These are phyloP conservation scores for Umbilicaria muhlenbergii DNA, from an alignment of 495 filamentous ascomycete species.

Conservation along the genomic window DNA sequence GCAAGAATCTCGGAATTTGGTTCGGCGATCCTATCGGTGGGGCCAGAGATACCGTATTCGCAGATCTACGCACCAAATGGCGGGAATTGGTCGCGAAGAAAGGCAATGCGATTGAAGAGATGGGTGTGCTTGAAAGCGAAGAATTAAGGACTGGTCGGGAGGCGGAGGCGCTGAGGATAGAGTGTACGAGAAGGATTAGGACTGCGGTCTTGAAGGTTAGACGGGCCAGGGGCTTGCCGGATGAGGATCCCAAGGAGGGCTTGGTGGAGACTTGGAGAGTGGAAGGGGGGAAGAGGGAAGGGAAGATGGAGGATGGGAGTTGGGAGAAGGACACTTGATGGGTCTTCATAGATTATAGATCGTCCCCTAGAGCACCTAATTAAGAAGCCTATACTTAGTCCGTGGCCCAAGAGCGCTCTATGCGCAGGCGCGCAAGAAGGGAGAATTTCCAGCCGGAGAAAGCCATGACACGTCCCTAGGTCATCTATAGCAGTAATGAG, in stretches of 20 bases:
- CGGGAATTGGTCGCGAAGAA: slow-evolving; percentile 35
- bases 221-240: slow-evolving; percentile 48
- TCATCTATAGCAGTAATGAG: too few relatives aligned
- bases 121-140: slow-evolving; percentile 46
- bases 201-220: slow-evolving; percentile 67
- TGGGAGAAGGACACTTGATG: slow-evolving; percentile 42
- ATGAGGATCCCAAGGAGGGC: slow-evolving; percentile 59
- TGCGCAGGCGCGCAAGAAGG: too few relatives aligned
- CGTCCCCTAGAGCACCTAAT: too few relatives aligned
- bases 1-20: slow-evolving; percentile 54
- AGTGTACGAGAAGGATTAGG: slow-evolving; percentile 63
- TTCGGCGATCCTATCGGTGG: slow-evolving; percentile 41
- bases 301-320: slow-evolving; percentile 47
- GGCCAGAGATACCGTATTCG: slow-evolving; percentile 32
- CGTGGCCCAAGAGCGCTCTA: too few relatives aligned
- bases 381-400: too few relatives aligned
- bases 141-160: slow-evolving; percentile 55
- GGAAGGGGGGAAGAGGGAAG: slow-evolving; percentile 39
- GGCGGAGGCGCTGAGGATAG: slow-evolving; percentile 63
- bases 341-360: too few relatives aligned
- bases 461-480: too few relatives aligned
- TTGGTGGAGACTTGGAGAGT: slow-evolving; percentile 46
- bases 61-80: slow-evolving; percentile 58
- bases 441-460: too few relatives aligned
- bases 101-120: slow-evolving; percentile 21